Evolutionary conservation across 345 rosid species (phyloP).

Genomic region (Salix udensis): DNA sequence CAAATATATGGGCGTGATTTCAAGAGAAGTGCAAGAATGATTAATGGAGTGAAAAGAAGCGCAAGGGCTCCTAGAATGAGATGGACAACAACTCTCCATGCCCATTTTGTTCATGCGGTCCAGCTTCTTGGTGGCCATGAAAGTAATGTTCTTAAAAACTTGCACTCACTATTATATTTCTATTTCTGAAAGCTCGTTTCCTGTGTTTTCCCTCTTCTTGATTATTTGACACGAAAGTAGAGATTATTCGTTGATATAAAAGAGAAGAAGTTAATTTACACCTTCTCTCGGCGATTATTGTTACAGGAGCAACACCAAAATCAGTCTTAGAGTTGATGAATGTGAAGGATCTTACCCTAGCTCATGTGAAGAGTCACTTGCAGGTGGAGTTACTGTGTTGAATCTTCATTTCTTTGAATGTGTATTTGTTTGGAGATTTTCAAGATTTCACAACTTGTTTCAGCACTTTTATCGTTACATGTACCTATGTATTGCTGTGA

Average conservation of each 20-base stretch:
- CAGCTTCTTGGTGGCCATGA: slow-evolving; percentile 99
- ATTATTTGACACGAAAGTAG: background rate
- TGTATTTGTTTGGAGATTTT: background rate
- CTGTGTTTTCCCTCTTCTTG: background rate
- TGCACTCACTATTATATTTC: background rate
- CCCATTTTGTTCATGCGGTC: slow-evolving; percentile 91
- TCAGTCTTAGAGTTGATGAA: slow-evolving; percentile 98
- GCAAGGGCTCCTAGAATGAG: slow-evolving; percentile 95
- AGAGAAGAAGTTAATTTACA: background rate
- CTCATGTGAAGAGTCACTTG: slow-evolving; percentile 99
- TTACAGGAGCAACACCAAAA: slow-evolving; percentile 92
- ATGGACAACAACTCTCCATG: slow-evolving; percentile 94
- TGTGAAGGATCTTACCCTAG: slow-evolving; percentile 98
- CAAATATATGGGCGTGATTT: slow-evolving; percentile 70
- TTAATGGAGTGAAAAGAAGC: slow-evolving; percentile 54
- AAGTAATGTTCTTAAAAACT: slow-evolving; percentile 38
- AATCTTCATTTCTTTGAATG: slow-evolving; percentile 25
- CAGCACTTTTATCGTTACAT: slow-evolving; percentile 18
- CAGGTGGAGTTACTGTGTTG: slow-evolving; percentile 53
- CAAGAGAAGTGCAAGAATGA: slow-evolving; percentile 60
- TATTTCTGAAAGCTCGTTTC: background rate
- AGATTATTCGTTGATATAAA: background rate
- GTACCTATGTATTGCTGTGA: slow-evolving; percentile 16
- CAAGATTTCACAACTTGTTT: slow-evolving; percentile 14
- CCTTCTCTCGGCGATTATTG: background rate